Base-by-base conservation (phyloP, 345 rosid genomes). In the Acer campestre region DNA sequence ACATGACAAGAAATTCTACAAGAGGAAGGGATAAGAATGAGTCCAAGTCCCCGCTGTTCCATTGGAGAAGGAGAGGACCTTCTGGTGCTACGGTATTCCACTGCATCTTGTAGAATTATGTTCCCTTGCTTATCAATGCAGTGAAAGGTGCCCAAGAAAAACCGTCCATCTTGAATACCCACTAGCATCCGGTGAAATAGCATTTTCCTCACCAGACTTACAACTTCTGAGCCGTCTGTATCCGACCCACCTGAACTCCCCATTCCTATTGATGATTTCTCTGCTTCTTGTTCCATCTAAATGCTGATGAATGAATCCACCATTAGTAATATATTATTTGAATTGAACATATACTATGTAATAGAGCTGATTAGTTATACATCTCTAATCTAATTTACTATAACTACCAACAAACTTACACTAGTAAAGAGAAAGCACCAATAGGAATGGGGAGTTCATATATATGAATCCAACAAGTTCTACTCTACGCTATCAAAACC, bases 111-210 rank as follows among this genome's bases (percentile, higher is more conserved):
- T 22, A 96, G 91, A 71, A 96, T 87, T 77, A 96, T 85, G 84
- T 94, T 96, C 22, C 97, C 97, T 88, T 96, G 97, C 84, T 92
- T 92, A 86, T 94, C 99, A 11, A 92, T 80, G 79, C 98, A 94
- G 78, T 25, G 27, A 25, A 25, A 25, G 27, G 27, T 25, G 27
- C 27, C 27, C 27, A 25, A 25, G 27, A 25, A 96, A 85, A 92
- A 93, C 77, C 98, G 88, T 0, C 97, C 97, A 18, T 95, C 99
- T 82, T 90, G 88, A 53, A 93, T 90, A 61, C 96, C 99, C 6
- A 92, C 88, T 38, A 93, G 88, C 94, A 93, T 90, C 49, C 87
- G 86, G 27, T 25, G 27, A 25, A 25, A 25, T 25, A 25, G 27
- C 27, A 25, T 25, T 25, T 25, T 25, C 27, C 27, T 25, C 27